A percentile compares a stretch with the other conserved stretches of the same genome.
phyloP scores from a whole-genome alignment of 2,329 filamentous ascomycete genomes.

The Fusarium sp. region DNA sequence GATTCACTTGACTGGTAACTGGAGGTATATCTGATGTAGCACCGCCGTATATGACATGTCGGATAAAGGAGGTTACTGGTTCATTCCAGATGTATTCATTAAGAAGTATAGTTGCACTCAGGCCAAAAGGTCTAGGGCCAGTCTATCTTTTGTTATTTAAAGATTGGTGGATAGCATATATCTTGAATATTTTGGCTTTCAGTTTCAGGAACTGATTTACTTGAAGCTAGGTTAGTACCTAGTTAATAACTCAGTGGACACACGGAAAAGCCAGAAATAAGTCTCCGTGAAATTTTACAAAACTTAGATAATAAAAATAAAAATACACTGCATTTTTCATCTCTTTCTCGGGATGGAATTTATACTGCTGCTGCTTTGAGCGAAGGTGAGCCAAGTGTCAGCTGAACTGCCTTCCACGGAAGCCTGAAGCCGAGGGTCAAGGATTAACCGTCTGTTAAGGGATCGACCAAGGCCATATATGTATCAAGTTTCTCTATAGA shows the following conservation, averaged over 20 bases:
- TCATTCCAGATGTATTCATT: not conserved
- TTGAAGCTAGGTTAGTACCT: too few relatives aligned
- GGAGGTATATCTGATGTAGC: not conserved
- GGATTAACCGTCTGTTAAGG: not conserved
- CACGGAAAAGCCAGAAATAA: not conserved
- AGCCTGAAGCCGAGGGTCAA: not conserved
- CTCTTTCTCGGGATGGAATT: not conserved
- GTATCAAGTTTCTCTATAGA: too few relatives aligned
- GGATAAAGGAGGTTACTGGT: not conserved
- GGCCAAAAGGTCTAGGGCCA: not conserved
- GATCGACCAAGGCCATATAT: too few relatives aligned
- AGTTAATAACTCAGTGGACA: too few relatives aligned
- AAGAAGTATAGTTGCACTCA: not conserved
- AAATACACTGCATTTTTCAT: not conserved
- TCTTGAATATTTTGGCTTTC: not conserved
- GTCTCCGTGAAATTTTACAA: not conserved
- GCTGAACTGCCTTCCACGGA: too few relatives aligned
- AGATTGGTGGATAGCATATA: not conserved
- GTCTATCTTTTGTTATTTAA: not conserved
- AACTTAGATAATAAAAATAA: too few relatives aligned
- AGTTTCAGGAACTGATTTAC: not conserved
- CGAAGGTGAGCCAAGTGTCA: not conserved
- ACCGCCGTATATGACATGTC: not conserved
- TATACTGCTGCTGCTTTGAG: not conserved
- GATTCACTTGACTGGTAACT: too few relatives aligned